Percentiles rank a stretch among this genome's conserved stretches.
Evolutionary conservation across 2,329 filamentous ascomycete genomes (phyloP).

Genomic region (Fonsecaea pugnacius): DNA sequence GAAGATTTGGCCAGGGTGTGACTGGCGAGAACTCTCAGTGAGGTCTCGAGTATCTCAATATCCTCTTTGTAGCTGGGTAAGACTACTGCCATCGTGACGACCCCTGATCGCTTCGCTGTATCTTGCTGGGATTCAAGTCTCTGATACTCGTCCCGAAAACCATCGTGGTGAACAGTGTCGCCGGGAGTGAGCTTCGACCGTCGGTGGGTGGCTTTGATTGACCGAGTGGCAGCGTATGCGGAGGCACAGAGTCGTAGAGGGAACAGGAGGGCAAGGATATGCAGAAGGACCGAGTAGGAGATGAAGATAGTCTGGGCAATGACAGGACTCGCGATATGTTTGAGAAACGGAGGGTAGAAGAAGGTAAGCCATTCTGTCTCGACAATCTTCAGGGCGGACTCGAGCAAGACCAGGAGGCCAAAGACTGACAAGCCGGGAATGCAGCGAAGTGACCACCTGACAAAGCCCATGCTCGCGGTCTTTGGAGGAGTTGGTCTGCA

Average conservation of each 20-base stretch:
- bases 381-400: conserved; percentile 36
- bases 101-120: not conserved
- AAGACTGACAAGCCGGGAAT: conserved; percentile 36
- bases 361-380: conserved; percentile 29
- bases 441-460: conserved; percentile 35
- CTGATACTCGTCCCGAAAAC: conserved; percentile 57
- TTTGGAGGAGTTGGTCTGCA: not conserved
- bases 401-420: conserved; percentile 34
- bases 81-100: conserved; percentile 67
- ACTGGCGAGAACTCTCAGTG: conserved; percentile 69
- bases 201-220: conserved; percentile 33
- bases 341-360: conserved; percentile 24
- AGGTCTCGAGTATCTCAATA: conserved; percentile 68
- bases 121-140: conserved; percentile 42
- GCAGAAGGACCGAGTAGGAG: conserved; percentile 68
- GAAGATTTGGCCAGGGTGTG: conserved; percentile 66
- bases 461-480: conserved; percentile 26
- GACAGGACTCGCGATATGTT: conserved; percentile 19
- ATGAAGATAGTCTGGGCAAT: conserved; percentile 41
- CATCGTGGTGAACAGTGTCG: conserved; percentile 47
- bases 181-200: conserved; percentile 20
- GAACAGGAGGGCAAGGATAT: conserved; percentile 67
- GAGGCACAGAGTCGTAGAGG: conserved; percentile 52
- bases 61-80: conserved; percentile 78
- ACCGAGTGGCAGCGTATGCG: conserved; percentile 50